Evolutionary conservation across 805 yeast species (phyloP).

Genomic region (Lipomyces kockii): DNA sequence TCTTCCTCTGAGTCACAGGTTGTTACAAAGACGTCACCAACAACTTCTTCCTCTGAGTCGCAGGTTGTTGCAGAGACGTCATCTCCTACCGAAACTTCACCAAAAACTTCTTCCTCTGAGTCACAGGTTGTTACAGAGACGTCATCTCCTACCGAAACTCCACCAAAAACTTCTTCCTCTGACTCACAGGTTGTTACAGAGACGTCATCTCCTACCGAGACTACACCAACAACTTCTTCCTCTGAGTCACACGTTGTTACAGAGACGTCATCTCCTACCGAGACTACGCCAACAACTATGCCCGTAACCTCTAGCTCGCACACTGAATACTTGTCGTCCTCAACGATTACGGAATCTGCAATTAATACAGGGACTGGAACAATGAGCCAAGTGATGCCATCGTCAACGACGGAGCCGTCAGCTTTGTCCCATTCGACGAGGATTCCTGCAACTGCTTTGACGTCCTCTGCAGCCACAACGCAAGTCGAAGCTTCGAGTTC

Average conservation of each 20-base stretch:
- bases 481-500: not conserved
- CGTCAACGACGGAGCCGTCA: not conserved
- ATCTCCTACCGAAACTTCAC: not conserved
- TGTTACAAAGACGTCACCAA: not conserved
- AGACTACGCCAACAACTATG: not conserved
- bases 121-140: too few species aligned
- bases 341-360: conserved; percentile 9
- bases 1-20: conserved; percentile 11
- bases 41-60: too few species aligned
- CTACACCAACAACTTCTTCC: conserved; percentile 2
- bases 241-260: conserved; percentile 4
- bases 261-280: not conserved
- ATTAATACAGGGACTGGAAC: not conserved
- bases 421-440: not conserved
- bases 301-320: not conserved
- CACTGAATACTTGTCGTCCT: conserved; percentile 17
- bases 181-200: too few species aligned
- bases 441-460: not conserved
- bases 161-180: not conserved
- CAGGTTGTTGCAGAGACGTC: not conserved
- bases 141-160: not conserved
- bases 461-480: not conserved
- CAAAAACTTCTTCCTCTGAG: too few species aligned
- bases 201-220: not conserved
- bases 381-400: not conserved